Evolutionary conservation across 106 monocot genomes (phyloP), one percentile per base, ranked within the genome.

Genomic region (Cymbidium sinense): DNA sequence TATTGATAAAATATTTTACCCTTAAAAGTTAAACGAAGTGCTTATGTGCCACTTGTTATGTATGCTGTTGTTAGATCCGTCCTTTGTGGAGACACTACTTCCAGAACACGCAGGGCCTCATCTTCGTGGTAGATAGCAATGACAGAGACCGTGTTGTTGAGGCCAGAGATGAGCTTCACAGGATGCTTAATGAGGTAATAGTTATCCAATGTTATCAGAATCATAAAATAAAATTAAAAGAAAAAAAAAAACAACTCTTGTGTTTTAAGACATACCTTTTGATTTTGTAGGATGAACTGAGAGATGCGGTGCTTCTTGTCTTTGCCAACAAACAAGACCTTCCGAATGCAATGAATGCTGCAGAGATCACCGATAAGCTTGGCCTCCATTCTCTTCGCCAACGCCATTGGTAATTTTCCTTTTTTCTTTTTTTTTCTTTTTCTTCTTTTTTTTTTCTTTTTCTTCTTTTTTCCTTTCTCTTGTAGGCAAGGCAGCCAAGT

Each of bases 241-340:
- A n/a, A n/a, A n/a, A n/a, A 6, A 58, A 4, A 23, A 61, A 62
- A 7, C 7, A 27, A 62, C 7, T n/a, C n/a, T 27, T 62, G 25
- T 23, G n/a, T 62, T 23, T 62, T 21, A 62, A 62, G 61, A 7
- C 25, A 23, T 7, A 67, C 4, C 37, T 47, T 47, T 19, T 71
- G 20, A 19, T 51, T 78, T 79, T 30, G 44, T 47, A 86, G 86
- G 86, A 86, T 80, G 86, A 86, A 82, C 65, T 86, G 78, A 86
- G 86, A 80, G 86, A 86, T 82, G 86, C 86, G 51, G 86, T 86
- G 71, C 82, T 86, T 17, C 86, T 86, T 31, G 86, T 86, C 44
- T 86, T 86, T 76, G 86, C 86, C 21, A 86, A 86, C 82, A 86
- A 86, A 58, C 86, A 86, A 77, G 86, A 86, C 71, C 86, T 86